A percentile compares a stretch with the other conserved stretches of the same genome.
phyloP scores from a whole-genome alignment of 495 filamentous ascomycete genomes.

The Podospora pseudoanserina region DNA sequence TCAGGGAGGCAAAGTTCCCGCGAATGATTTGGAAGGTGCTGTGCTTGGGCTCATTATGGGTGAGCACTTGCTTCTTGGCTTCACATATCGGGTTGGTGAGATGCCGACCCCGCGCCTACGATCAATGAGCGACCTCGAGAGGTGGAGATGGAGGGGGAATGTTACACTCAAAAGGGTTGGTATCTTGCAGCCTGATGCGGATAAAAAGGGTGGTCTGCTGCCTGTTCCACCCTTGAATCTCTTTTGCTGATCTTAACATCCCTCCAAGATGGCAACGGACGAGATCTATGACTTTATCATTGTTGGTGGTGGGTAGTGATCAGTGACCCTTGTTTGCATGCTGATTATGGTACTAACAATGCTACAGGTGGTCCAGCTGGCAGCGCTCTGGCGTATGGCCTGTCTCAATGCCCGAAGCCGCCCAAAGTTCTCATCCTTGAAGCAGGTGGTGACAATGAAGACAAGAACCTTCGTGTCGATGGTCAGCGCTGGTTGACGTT shows the following conservation, averaged over 20 bases:
- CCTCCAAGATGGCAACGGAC: constrained; percentile 14
- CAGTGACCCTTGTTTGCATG: no score
- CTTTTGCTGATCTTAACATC: not conserved
- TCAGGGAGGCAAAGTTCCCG: not conserved
- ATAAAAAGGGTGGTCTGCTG: not conserved
- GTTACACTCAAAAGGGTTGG: not conserved
- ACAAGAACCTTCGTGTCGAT: constrained; percentile 44
- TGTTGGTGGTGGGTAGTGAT: constrained; percentile 46
- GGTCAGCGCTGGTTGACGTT: constrained; percentile 54
- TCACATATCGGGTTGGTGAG: not conserved
- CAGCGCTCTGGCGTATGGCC: constrained; percentile 44
- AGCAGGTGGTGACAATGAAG: constrained; percentile 51
- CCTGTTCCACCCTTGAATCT: not conserved
- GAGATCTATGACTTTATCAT: constrained; percentile 51
- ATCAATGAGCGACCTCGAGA: not conserved
- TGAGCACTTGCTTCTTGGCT: not conserved
- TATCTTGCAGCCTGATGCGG: not conserved
- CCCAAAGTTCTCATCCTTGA: constrained; percentile 57
- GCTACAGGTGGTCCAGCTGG: constrained; percentile 56
- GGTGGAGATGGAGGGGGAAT: not conserved
- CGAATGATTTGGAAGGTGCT: not conserved
- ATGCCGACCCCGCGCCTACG: not conserved
- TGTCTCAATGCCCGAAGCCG: constrained; percentile 43
- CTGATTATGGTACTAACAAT: no score
- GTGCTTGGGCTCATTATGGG: not conserved